A percentile compares a stretch with the other conserved stretches of the same genome.
phyloP scores from a whole-genome alignment of 352 stramenopile species.

The Globisporangium middletonii region DNA sequence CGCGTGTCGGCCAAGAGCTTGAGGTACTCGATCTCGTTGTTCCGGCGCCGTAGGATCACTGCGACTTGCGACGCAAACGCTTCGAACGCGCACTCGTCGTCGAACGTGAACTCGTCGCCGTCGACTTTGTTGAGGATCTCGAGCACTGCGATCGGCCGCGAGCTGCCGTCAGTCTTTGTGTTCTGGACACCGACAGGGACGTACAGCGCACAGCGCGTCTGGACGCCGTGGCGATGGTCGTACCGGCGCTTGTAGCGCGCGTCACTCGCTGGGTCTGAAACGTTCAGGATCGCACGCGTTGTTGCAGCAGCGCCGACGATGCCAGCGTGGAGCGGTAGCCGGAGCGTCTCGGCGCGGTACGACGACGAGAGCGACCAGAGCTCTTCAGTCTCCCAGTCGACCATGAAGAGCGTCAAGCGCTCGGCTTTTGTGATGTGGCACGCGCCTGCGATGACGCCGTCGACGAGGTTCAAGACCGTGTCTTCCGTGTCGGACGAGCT shows the following conservation, averaged over 20 bases:
- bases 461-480: constrained; percentile 80
- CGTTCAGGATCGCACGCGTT: constrained; percentile 62
- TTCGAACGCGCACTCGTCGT: constrained; percentile 85
- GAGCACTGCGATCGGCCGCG: constrained; percentile 74
- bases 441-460: constrained; percentile 72
- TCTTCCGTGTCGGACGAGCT: constrained; percentile 80
- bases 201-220: constrained; percentile 75
- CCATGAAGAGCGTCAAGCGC: constrained; percentile 71
- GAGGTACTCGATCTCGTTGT: constrained; percentile 87
- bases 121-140: constrained; percentile 87
- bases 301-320: constrained; percentile 56
- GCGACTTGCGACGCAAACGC: constrained; percentile 83
- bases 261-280: constrained; percentile 57
- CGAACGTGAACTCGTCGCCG: constrained; percentile 63
- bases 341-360: constrained; percentile 62
- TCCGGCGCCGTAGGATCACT: constrained; percentile 73
- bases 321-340: constrained; percentile 49
- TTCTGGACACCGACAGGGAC: constrained; percentile 77
- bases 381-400: constrained; percentile 80
- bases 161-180: constrained; percentile 26
- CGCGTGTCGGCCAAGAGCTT: constrained; percentile 80
- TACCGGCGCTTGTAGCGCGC: constrained; percentile 45
- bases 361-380: constrained; percentile 78
- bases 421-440: constrained; percentile 82
- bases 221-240: constrained; percentile 51